A percentile compares a stretch with the other conserved stretches of the same genome.
phyloP scores from a whole-genome alignment of 148 eudicot species.

The Hydrangea macrophylla region DNA sequence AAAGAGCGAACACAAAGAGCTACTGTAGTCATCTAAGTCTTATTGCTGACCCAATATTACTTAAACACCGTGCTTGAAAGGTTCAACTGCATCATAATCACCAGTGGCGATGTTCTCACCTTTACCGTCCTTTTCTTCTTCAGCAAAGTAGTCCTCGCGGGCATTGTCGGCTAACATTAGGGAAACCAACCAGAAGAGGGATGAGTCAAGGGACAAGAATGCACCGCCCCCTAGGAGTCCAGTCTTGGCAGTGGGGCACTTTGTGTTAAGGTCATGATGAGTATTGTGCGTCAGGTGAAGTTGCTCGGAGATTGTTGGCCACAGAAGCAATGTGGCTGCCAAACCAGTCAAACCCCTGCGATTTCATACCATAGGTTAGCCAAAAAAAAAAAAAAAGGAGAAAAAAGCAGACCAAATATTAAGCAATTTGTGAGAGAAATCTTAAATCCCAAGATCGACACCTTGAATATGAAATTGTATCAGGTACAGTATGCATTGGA shows the following conservation, averaged over 20 bases:
- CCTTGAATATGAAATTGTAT: no score
- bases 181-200: constrained; percentile 89
- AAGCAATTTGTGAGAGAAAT: no score
- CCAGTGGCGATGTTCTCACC: constrained; percentile 24
- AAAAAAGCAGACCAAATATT: not conserved
- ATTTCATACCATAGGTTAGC: not conserved
- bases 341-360: constrained; percentile 63
- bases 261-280: constrained; percentile 43
- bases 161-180: constrained; percentile 79
- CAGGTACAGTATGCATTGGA: no score
- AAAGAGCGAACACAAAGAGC: not conserved
- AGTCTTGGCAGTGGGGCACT: constrained; percentile 97
- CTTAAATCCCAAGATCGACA: no score
- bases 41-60: not conserved
- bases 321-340: constrained; percentile 63
- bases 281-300: constrained; percentile 49
- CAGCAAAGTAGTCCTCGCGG: constrained; percentile 80
- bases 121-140: constrained; percentile 31
- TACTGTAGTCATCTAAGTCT: not conserved
- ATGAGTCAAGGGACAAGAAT: constrained; percentile 71
- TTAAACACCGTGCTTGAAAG: constrained; percentile 17
- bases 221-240: constrained; percentile 97
- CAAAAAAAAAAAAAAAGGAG: not conserved
- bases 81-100: constrained; percentile 17
- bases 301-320: constrained; percentile 92